Evolutionary conservation across 148 eudicot genomes (phyloP).

Genomic region (Camellia granthamiana): DNA sequence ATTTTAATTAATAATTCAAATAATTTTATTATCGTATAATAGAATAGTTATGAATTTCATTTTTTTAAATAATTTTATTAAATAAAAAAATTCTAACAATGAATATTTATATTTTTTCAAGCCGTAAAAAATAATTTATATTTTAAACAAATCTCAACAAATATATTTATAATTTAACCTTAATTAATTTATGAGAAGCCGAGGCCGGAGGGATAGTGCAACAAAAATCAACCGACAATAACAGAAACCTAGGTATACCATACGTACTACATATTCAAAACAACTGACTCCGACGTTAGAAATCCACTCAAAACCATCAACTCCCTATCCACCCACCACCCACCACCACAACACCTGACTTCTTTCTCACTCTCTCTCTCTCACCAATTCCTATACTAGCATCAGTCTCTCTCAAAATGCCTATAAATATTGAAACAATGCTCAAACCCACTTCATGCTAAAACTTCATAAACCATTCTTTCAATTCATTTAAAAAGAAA

Average conservation of each 20-base stretch:
- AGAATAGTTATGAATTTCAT: too few species aligned
- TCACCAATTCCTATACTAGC: background rate
- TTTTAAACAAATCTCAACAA: too few species aligned
- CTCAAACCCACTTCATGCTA: background rate
- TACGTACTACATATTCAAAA: slow-evolving; percentile 8
- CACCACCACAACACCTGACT: background rate
- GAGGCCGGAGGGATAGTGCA: background rate
- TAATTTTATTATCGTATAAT: too few species aligned
- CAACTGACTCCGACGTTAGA: slow-evolving; percentile 23
- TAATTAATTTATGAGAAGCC: background rate
- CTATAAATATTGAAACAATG: slow-evolving; percentile 7
- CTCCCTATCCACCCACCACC: slow-evolving; percentile 7
- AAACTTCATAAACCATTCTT: background rate
- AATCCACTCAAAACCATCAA: slow-evolving; percentile 24
- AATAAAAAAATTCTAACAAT: too few species aligned
- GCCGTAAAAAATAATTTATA: too few species aligned
- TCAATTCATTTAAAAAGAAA: background rate
- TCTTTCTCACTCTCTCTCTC: background rate
- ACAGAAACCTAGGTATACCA: slow-evolving; percentile 1
- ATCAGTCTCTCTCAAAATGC: background rate
- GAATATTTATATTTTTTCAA: too few species aligned
- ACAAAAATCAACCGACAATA: slow-evolving; percentile 16
- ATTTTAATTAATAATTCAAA: too few species aligned
- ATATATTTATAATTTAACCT: too few species aligned
- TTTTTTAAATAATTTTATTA: too few species aligned